These are phyloP conservation scores for Fraxinus quadrangulata DNA, from an alignment of 257 asterid species.

Conservation along the genomic window DNA sequence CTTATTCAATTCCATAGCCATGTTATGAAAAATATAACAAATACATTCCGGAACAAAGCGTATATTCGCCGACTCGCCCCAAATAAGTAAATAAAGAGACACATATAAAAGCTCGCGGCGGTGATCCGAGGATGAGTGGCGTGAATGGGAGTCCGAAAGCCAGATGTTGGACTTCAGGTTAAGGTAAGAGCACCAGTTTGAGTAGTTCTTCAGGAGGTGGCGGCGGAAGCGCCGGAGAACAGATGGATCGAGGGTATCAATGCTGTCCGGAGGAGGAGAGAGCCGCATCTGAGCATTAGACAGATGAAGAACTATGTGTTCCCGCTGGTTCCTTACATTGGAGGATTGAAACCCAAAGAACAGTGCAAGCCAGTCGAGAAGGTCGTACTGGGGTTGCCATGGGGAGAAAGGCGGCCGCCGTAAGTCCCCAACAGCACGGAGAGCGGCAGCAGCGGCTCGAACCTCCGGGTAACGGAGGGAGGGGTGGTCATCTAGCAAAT, in stretches of 20 bases:
- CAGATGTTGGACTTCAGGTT: constrained; percentile 74
- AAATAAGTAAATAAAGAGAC: constrained; percentile 70
- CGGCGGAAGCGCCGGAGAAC: constrained; percentile 88
- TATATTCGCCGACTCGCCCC: constrained; percentile 98
- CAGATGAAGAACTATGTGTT: constrained; percentile 83
- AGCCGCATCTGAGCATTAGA: constrained; percentile 98
- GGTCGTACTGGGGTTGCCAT: constrained; percentile 80
- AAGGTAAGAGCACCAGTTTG: constrained; percentile 88
- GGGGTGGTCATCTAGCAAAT: constrained; percentile 93
- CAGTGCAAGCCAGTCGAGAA: constrained; percentile 82
- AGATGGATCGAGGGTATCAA: constrained; percentile 75
- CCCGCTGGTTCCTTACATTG: constrained; percentile 81
- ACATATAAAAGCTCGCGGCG: constrained; percentile 92
- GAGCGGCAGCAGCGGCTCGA: constrained; percentile 83
- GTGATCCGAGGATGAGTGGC: constrained; percentile 53
- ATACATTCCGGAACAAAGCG: constrained; percentile 90
- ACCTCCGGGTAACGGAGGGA: constrained; percentile 93
- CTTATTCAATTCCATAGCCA: constrained; percentile 93
- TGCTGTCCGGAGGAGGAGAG: constrained; percentile 87
- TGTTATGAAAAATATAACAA: constrained; percentile 77
- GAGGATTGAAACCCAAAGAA: constrained; percentile 91
- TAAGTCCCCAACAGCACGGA: constrained; percentile 80
- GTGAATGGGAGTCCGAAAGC: constrained; percentile 65
- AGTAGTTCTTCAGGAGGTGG: constrained; percentile 61
- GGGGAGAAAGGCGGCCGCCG: constrained; percentile 75